Conservation (phyloP, 2,329 filamentous ascomycete genomes). For the Huntiella moniliformis region DNA sequence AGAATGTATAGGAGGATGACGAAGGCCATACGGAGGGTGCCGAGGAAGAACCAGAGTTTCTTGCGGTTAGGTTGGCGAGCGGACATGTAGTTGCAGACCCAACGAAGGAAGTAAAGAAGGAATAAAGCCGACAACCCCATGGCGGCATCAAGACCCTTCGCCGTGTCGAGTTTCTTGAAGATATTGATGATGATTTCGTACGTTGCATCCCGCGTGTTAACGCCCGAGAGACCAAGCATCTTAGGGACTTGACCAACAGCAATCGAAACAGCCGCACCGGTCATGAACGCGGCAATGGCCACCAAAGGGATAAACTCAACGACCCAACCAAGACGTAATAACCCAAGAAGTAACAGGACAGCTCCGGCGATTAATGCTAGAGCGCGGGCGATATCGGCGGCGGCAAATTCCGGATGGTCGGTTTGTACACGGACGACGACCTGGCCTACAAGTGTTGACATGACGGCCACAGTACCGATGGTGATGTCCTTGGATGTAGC, state of each 20-base stretch:
- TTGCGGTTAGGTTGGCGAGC: slow-evolving; percentile 44
- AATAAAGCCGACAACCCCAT: slow-evolving; percentile 51
- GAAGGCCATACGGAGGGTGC: slow-evolving; percentile 60
- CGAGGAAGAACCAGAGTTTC: slow-evolving; percentile 61
- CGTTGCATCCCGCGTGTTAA: slow-evolving; percentile 30
- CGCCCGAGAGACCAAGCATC: slow-evolving; percentile 29
- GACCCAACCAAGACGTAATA: slow-evolving; percentile 33
- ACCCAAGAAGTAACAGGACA: slow-evolving; percentile 30
- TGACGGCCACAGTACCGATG: slow-evolving; percentile 50
- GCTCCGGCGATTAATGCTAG: slow-evolving; percentile 29
- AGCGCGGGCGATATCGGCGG: slow-evolving; percentile 28
- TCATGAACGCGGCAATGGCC: slow-evolving; percentile 36
- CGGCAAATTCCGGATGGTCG: slow-evolving; percentile 21
- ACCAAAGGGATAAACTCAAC: slow-evolving; percentile 35
- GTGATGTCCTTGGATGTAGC: slow-evolving; percentile 98
- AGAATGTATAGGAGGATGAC: slow-evolving; percentile 65
- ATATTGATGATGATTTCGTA: slow-evolving; percentile 34
- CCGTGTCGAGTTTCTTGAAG: slow-evolving; percentile 25
- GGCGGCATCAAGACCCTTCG: slow-evolving; percentile 46
- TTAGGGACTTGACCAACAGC: slow-evolving; percentile 30
- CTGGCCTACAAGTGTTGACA: slow-evolving; percentile 33
- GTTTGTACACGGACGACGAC: slow-evolving; percentile 24
- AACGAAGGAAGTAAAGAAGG: slow-evolving; percentile 50
- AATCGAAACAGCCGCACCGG: slow-evolving; percentile 32
- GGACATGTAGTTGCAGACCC: slow-evolving; percentile 41